Evolutionary conservation across 2,329 filamentous ascomycete species (phyloP), one percentile per base, ranked within the genome.

Genomic region (Aspergillus vadensis): DNA sequence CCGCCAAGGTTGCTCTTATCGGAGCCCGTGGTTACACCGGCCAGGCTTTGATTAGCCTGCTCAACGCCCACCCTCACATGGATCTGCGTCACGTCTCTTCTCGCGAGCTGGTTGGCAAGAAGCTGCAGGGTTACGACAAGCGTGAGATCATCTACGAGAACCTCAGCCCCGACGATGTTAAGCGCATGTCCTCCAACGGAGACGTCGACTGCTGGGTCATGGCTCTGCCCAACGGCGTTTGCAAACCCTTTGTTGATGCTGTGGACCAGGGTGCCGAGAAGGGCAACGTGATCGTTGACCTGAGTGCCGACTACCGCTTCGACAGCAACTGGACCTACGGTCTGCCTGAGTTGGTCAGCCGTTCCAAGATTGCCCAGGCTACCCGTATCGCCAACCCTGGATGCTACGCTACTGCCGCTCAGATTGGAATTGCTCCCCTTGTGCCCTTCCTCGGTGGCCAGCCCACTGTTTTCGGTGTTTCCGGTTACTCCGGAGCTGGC

Each of bases 221-320:
- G 91, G 95, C 95, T 38, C 86, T 98, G 30, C 95, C 94, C 48
- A 99, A 98, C 72, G 91, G 91, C 63, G 92, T 97, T 53, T 97
- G 92, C 86, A 91, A 92, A 80, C 93, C 95, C 0, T 99, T 90
- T 68, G 90, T 98, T 9, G 91, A 98, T 65, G 94, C 94, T 7
- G 86, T 98, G 56, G 86, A 93, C 69, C 85, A 89, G 71, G 86
- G 84, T 32, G 86, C 86, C 60, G 84, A 86, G 55, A 81, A 83
- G 70, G 85, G 85, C 63, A 92, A 90, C 68, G 82, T 98, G 43
- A 91, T 98, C 67, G 84, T 99, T 49, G 95, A 99, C 75, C 85
- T 99, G 38, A 97, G 92, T n/a, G 95, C 95, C 62, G 95, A 99
- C 79, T 96, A 97, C 79, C 88, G 94, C 54, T 98, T 97, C 75